A percentile compares a stretch with the other conserved stretches of the same genome.
Evolutionary conservation across 345 rosid genomes (phyloP).

Genomic region (Bruguiera gymnorhiza): DNA sequence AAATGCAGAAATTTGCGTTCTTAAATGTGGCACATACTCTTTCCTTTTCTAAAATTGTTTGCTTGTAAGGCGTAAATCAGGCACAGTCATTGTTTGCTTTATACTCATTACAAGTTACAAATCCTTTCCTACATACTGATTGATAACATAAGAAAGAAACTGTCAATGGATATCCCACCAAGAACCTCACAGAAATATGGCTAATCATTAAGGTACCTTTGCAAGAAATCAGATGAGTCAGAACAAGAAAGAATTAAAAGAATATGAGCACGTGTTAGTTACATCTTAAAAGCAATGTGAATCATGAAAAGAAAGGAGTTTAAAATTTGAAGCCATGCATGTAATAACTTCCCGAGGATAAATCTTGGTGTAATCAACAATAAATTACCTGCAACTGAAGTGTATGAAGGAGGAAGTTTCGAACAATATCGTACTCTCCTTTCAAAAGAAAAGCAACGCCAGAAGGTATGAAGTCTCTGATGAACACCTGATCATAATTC

Average conservation of each 20-base stretch:
- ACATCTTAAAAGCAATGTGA: background rate
- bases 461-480: constrained; percentile 33
- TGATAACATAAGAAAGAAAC: background rate
- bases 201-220: background rate
- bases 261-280: background rate
- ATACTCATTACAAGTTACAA: background rate
- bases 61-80: too few relatives aligned
- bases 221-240: background rate
- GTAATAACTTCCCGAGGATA: background rate
- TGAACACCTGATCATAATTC: constrained; percentile 72
- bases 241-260: background rate
- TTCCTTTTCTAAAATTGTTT: too few relatives aligned
- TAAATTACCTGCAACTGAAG: constrained; percentile 31
- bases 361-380: background rate
- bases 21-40: background rate
- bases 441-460: constrained; percentile 33
- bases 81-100: background rate
- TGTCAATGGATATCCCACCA: background rate
- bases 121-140: background rate
- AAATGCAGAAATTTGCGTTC: background rate
- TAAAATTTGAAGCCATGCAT: background rate
- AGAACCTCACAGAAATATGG: background rate
- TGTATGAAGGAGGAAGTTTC: constrained; percentile 29
- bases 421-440: constrained; percentile 32
- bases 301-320: background rate